Base-by-base conservation (phyloP, 192 early-diverging fungal species). In the Entomortierella beljakovae region DNA sequence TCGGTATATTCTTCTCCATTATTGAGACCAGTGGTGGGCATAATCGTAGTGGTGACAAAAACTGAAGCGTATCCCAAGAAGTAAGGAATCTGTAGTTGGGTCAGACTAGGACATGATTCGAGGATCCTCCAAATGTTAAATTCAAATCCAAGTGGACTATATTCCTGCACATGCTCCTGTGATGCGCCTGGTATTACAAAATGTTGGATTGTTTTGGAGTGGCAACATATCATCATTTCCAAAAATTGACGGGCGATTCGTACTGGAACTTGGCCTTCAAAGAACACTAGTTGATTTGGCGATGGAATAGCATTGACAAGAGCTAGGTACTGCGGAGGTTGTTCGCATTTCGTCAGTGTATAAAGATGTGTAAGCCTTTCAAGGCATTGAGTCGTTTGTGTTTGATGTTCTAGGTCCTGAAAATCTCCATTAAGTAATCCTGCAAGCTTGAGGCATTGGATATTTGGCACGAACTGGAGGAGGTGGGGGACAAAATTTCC, bases 61-160 rank as follows among this genome's bases (percentile, higher is more conserved):
- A 49, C 43, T 3, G 43, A 53, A 34, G 32, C 54, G 18, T 26
- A 34, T 20, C 29, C n/a, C 23, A 74, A 33, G 7, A 31, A 40
- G 28, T 61, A 67, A 3, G 71, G 64, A 4, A 74, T 60, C 23
- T 66, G 31, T 1, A 74, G 26, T 3, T 5, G 23, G 20, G 51
- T n/a, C 49, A 74, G n/a, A 6, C 31, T 34, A 6, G 71, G 64
- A 52, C 63, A 74, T 5, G 7, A 42, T 33, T 74, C 71, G 15
- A 74, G 57, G 42, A 74, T 33, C 31, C 55, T 22, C 71, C 71
- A 74, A n/a, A 74, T 16, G 49, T 66, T 67, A n/a, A 74, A 74
- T 25, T 46, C 43, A 20, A 46, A 46, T 46, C 43, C 43, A 4
- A 46, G 15, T 20, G 43, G 43, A 15, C 43, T 46, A 46, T 46